Base-by-base conservation (phyloP, 768 basidiomycete species). In the Tylopilus cervinicoccineus region DNA sequence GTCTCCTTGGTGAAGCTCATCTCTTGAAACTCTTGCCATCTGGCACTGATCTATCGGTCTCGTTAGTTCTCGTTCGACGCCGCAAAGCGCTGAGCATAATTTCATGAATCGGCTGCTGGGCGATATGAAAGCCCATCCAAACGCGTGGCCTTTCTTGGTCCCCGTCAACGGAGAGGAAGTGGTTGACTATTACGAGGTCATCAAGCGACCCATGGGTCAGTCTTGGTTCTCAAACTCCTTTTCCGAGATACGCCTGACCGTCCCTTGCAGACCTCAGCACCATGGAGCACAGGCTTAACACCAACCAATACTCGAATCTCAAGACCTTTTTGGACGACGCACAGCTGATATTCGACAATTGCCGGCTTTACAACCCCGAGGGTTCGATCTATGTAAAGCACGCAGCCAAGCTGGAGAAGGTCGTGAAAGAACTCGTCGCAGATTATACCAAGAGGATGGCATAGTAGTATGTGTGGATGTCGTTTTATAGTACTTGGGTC, bases 121-220 rank as follows among this genome's bases (percentile, higher is more conserved):
- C 31, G 89, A 92, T 43, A 68, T 98, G 46, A 82, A 87, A 63
- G 78, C 74, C 24, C 86, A 93, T 61, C 76, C 85, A 9, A 77
- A 80, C 33, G 80, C 88, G 2, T 99, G 96, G 94, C 81, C 96
- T 6, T 99, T 98, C 70, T 70, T 75, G 26, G 65, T 75, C 44
- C 93, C 96, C 4, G 94, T 98, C 37, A 83, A 85, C 55, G 72
- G 66, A 3, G 79, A 80, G 6, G 86, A 92, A 51, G 94, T 94
- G 6, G 66, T 76, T 6, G 94, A 97, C 62, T 99, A 99, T 59
- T 88, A 91, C 66, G 85, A 91, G 19, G 80, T 93, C 40, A 84
- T 98, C 62, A 84, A 83, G 57, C 71, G 83, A 48, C 96, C 96
- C 3, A 98, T 98, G 94, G 93, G 93, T 93, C 56, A 49, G 82